Conservation (phyloP, 139 green algal species). For the Gonium pectorale region DNA sequence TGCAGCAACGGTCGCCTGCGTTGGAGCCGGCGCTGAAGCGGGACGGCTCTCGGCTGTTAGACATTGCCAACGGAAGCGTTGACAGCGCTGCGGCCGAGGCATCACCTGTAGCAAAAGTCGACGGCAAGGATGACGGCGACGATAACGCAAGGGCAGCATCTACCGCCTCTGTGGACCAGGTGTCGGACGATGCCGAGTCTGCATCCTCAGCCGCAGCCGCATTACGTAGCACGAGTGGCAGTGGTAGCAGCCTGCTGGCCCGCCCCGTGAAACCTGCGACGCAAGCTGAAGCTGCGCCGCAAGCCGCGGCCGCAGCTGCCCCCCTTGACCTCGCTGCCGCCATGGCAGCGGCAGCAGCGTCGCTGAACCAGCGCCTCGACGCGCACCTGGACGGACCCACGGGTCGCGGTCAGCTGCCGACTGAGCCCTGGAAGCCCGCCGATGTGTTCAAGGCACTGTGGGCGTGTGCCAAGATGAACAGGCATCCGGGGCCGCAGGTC, state of each 20-base stretch:
- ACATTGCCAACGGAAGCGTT: neutral
- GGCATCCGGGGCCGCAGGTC: constrained; percentile 50
- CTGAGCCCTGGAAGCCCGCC: constrained; percentile 25
- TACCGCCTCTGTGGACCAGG: neutral
- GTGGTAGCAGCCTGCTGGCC: neutral
- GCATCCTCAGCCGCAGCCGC: no score
- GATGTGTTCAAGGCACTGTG: constrained; percentile 52
- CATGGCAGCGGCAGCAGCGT: constrained; percentile 11
- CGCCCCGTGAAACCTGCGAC: neutral
- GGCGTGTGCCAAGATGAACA: constrained; percentile 57
- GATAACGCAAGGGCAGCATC: neutral
- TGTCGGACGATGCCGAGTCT: no score
- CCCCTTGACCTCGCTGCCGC: constrained; percentile 24
- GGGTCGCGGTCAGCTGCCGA: neutral
- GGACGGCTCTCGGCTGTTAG: no score
- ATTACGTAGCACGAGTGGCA: no score
- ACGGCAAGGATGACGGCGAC: neutral
- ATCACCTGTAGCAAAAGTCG: no score
- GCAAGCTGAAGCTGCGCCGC: neutral
- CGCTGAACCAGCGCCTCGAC: neutral
- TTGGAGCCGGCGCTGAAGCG: no score
- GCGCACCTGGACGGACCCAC: neutral
- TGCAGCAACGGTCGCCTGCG: no score
- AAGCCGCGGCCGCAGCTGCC: neutral
- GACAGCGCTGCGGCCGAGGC: no score